These are phyloP conservation scores for Aspergillus sparsus DNA, from an alignment of 495 filamentous ascomycete genomes.

Conservation along the genomic window DNA sequence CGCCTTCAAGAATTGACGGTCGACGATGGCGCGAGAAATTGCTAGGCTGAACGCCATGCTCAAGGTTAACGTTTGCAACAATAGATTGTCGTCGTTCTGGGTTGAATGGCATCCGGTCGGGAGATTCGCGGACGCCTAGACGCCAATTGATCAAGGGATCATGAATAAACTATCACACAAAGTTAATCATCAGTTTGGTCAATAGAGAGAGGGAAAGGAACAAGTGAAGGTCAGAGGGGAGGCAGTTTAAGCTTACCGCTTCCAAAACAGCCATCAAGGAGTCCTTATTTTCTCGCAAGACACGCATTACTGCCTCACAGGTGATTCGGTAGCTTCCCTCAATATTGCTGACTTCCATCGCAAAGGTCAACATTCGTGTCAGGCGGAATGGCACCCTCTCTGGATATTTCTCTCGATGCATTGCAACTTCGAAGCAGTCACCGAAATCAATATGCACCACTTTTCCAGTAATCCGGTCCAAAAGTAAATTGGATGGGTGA, in stretches of 20 bases:
- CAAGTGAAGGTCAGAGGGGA: slow-evolving; percentile 4
- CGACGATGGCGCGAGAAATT: slow-evolving; percentile 50
- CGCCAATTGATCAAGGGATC: slow-evolving; percentile 98
- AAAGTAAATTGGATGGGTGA: slow-evolving; percentile 95
- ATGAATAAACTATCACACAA: slow-evolving; percentile 79
- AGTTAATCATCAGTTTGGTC: slow-evolving; percentile 21
- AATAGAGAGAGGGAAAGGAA: not conserved
- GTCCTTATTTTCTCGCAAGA: slow-evolving; percentile 94
- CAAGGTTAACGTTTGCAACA: slow-evolving; percentile 62
- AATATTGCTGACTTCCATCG: slow-evolving; percentile 99
- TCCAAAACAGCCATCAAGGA: slow-evolving; percentile 97
- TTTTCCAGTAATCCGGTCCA: slow-evolving; percentile 91
- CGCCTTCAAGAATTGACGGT: slow-evolving; percentile 54
- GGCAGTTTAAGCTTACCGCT: slow-evolving; percentile 91
- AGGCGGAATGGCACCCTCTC: slow-evolving; percentile 97
- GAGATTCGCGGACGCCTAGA: slow-evolving; percentile 81
- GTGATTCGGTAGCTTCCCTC: slow-evolving; percentile 97
- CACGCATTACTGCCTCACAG: slow-evolving; percentile 97
- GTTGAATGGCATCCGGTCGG: slow-evolving; percentile 74
- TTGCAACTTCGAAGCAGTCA: slow-evolving; percentile 98
- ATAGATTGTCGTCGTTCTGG: slow-evolving; percentile 79
- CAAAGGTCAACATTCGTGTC: slow-evolving; percentile 97
- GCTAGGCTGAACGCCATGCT: slow-evolving; percentile 47
- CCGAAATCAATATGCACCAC: slow-evolving; percentile 99
- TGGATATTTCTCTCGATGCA: slow-evolving; percentile 99